Evolutionary conservation across 805 yeast species (phyloP), one percentile per base, ranked within the genome.

Genomic region (Sugiyamaella smithiae): DNA sequence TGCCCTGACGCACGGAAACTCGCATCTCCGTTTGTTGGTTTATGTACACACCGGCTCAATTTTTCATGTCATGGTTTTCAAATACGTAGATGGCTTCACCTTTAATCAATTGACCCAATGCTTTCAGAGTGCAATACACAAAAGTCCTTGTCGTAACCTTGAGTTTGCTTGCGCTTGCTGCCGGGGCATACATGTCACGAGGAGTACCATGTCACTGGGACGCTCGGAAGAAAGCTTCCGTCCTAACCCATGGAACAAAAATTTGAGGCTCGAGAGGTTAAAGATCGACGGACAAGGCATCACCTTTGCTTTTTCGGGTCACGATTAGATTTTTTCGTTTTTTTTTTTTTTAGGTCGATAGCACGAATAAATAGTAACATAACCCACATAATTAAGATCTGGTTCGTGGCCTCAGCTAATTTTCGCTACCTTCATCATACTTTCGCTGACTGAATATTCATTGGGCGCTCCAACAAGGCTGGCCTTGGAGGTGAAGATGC

Each of bases 191-290:
- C n/a, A n/a, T n/a, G n/a, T n/a, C n/a, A n/a, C n/a, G n/a, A n/a
- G n/a, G n/a, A n/a, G n/a, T n/a, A n/a, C n/a, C n/a, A n/a, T n/a
- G n/a, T n/a, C n/a, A n/a, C n/a, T n/a, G n/a, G n/a, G n/a, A n/a
- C n/a, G n/a, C n/a, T n/a, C n/a, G n/a, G n/a, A n/a, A n/a, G n/a
- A n/a, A n/a, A n/a, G n/a, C n/a, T n/a, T n/a, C n/a, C 41, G 29
- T 20, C 20, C 43, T 24, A 14, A 40, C 43, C 38, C 38, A 35
- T 35, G 35, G 43, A 40, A 40, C 28, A 40, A 40, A 40, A 4
- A 25, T 40, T 26, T 35, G 20, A 35, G 20, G 22, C 38, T 20
- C 22, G 22, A 4, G 12, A 5, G 38, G 38, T 16, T 12, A 35
- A 35, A 11, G 38, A 35, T 35, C 38, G 5, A 20, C 38, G 16